These are phyloP conservation scores for Brassica nigra DNA, from an alignment of 345 rosid genomes.

Conservation along the genomic window DNA sequence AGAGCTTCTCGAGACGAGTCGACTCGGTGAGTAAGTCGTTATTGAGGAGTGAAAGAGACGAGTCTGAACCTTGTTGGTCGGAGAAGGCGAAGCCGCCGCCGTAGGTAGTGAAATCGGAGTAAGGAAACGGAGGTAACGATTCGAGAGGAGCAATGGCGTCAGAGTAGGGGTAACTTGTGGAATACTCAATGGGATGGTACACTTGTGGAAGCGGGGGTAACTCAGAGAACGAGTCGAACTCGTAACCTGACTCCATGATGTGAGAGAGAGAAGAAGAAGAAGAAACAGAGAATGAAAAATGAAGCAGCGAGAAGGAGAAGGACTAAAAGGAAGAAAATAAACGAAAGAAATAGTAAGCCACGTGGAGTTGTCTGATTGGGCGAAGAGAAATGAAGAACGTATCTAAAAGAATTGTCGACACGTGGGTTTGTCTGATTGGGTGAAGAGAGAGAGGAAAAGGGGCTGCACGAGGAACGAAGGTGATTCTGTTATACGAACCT, in stretches of 20 bases:
- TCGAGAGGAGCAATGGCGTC: background rate
- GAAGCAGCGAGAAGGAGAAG: background rate
- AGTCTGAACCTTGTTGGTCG: background rate
- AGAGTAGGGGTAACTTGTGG: background rate
- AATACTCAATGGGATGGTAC: slow-evolving; percentile 13
- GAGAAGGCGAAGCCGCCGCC: background rate
- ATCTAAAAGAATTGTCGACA: background rate
- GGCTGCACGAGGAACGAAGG: slow-evolving; percentile 46
- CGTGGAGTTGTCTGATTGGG: background rate
- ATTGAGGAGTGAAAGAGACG: slow-evolving; percentile 16
- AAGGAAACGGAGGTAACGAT: slow-evolving; percentile 31
- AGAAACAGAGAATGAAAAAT: background rate
- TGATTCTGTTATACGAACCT: slow-evolving; percentile 30
- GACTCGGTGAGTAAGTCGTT: slow-evolving; percentile 7
- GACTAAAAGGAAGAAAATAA: background rate
- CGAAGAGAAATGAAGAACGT: background rate
- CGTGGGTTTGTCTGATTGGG: slow-evolving; percentile 26
- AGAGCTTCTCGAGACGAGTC: background rate
- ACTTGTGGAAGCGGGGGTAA: slow-evolving; percentile 33
- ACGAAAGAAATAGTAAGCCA: background rate
- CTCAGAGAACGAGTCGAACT: slow-evolving; percentile 25
- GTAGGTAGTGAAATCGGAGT: slow-evolving; percentile 29
- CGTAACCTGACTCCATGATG: slow-evolving; percentile 25
- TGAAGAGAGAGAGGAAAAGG: slow-evolving; percentile 4
- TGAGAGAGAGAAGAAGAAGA: no score